These are phyloP conservation scores for Pochonia chlamydosporia DNA, from an alignment of 2,329 filamentous ascomycete species.

Conservation along the genomic window DNA sequence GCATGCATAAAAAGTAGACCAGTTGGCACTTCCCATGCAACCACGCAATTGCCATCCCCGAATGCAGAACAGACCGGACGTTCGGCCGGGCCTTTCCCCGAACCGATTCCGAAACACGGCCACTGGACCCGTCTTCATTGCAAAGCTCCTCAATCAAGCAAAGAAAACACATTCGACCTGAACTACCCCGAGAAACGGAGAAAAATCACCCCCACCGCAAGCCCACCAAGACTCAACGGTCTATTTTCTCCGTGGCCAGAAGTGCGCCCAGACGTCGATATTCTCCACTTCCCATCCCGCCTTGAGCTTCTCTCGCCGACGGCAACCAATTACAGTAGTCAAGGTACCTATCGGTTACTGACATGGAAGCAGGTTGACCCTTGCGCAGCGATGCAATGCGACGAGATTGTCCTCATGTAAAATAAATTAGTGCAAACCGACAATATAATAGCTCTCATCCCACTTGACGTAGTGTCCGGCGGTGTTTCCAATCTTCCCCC, in stretches of 20 bases:
- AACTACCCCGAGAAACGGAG: not conserved
- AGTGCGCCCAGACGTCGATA: slow-evolving; percentile 2
- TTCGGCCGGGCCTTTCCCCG: not conserved
- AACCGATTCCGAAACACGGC: not conserved
- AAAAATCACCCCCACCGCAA: not conserved
- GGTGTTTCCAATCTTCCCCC: too few relatives aligned
- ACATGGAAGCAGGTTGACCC: too few relatives aligned
- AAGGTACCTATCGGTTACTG: not conserved
- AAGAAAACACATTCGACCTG: not conserved
- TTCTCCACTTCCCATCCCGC: not conserved
- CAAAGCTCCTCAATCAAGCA: not conserved
- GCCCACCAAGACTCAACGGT: slow-evolving; percentile 7
- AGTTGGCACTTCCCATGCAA: too few relatives aligned
- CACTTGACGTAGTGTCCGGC: not conserved
- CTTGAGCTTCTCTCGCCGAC: slow-evolving; percentile 9
- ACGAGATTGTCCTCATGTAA: too few relatives aligned
- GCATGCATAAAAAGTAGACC: too few relatives aligned
- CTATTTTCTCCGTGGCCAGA: slow-evolving; percentile 15
- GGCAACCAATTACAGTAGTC: slow-evolving; percentile 6
- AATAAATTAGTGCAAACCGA: too few relatives aligned
- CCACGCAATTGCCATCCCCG: too few relatives aligned
- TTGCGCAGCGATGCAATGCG: too few relatives aligned
- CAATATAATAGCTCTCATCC: not conserved
- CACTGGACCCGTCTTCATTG: not conserved
- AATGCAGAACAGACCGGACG: too few relatives aligned